phyloP scores from a whole-genome alignment of 331 rosid genomes.

The Prunus yedoensis region DNA sequence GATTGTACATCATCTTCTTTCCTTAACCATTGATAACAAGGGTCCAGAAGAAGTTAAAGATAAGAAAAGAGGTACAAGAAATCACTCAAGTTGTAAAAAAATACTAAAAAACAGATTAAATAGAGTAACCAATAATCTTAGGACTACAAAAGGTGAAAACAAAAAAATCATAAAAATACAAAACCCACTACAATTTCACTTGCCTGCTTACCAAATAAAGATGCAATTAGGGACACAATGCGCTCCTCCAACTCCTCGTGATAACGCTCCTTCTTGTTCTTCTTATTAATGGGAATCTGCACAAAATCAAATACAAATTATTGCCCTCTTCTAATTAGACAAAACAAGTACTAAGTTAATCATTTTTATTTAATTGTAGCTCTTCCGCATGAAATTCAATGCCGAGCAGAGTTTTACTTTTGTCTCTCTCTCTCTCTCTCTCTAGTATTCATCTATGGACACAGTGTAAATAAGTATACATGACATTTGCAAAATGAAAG shows the following conservation, averaged over 20 bases:
- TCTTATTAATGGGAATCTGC: constrained; percentile 74
- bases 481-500: not conserved
- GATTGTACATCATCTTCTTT: not conserved
- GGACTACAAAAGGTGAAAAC: constrained; percentile 5
- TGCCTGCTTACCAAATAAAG: constrained; percentile 96
- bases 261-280: constrained; percentile 83
- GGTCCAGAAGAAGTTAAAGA: not conserved
- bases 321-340: constrained; percentile 4
- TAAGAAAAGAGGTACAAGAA: not conserved
- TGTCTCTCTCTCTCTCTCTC: not conserved
- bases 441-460: not conserved
- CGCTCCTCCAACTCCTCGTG: constrained; percentile 96
- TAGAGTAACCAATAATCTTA: not conserved
- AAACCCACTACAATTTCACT: constrained; percentile 33
- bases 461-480: not conserved
- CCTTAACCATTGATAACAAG: not conserved
- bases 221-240: constrained; percentile 70
- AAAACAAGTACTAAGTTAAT: not conserved
- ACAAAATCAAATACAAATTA: constrained; percentile 9
- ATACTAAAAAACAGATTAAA: not conserved
- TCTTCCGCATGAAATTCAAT: not conserved
- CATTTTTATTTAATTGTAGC: not conserved
- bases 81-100: not conserved
- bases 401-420: not conserved
- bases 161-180: not conserved